These are phyloP conservation scores for Heritiera littoralis DNA, from an alignment of 345 rosid genomes.

Conservation along the genomic window DNA sequence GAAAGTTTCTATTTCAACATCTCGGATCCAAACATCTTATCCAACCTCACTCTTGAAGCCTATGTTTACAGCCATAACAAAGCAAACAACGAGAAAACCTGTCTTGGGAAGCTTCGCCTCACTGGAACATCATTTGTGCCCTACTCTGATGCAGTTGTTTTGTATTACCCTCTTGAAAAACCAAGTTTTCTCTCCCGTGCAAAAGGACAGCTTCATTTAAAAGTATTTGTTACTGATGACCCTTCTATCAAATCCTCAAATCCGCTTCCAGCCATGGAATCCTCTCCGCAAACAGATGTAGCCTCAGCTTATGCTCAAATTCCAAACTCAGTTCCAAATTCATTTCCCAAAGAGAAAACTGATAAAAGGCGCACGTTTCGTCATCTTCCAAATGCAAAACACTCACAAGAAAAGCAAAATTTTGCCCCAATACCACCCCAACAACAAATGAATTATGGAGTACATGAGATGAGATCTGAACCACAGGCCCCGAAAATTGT, in stretches of 20 bases:
- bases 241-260: slow-evolving; percentile 52
- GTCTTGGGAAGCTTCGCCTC: slow-evolving; percentile 71
- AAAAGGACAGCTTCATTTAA: slow-evolving; percentile 78
- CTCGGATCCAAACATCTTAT: slow-evolving; percentile 59
- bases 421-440: slow-evolving; percentile 25
- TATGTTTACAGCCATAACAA: slow-evolving; percentile 47
- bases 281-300: slow-evolving; percentile 34
- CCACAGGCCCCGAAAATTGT: slow-evolving; percentile 44
- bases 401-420: slow-evolving; percentile 30
- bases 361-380: slow-evolving; percentile 45
- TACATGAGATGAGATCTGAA: slow-evolving; percentile 51
- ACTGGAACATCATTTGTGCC: slow-evolving; percentile 78
- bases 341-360: slow-evolving; percentile 27
- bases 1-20: slow-evolving; percentile 84
- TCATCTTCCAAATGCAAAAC: slow-evolving; percentile 44
- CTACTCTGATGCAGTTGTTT: slow-evolving; percentile 65
- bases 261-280: slow-evolving; percentile 50
- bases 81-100: slow-evolving; percentile 45
- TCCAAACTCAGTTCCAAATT: slow-evolving; percentile 21
- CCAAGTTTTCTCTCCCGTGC: slow-evolving; percentile 51
- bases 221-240: slow-evolving; percentile 69
- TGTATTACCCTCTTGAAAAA: slow-evolving; percentile 84
- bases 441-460: slow-evolving; percentile 39
- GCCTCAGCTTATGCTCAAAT: slow-evolving; percentile 35
- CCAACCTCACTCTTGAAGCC: slow-evolving; percentile 65